Conservation (phyloP, 1,139 yeast genomes). For the Candida pseudocylindracea region DNA sequence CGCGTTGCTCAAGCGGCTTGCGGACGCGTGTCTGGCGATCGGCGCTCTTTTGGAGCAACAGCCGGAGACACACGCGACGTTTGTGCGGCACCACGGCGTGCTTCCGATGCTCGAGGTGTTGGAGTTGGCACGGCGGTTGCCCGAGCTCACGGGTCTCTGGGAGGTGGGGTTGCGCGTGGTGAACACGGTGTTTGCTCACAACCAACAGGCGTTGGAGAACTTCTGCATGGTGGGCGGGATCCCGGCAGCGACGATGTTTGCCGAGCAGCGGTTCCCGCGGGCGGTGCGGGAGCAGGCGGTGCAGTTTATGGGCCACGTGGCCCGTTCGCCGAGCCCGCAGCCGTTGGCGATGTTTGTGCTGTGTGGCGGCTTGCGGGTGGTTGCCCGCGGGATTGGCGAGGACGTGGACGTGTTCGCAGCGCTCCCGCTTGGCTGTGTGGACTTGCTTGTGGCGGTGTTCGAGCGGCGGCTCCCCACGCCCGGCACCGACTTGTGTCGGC, state of each 20-base stretch:
- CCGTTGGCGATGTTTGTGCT: constrained; percentile 24
- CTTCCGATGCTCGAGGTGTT: constrained; percentile 24
- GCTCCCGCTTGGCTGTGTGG: constrained; percentile 23
- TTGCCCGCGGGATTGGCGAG: constrained; percentile 29
- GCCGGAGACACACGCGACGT: constrained; percentile 16
- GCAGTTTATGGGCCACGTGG: constrained; percentile 16
- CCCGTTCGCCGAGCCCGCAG: constrained; percentile 12
- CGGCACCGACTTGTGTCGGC: constrained; percentile 31
- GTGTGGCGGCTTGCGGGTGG: constrained; percentile 31
- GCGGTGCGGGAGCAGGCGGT: constrained; percentile 21
- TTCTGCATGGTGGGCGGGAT: constrained; percentile 37
- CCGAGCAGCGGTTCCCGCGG: constrained; percentile 12
- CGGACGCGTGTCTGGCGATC: constrained; percentile 18
- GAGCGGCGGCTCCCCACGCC: constrained; percentile 20
- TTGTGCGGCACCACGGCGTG: constrained; percentile 26
- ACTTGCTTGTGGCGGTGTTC: constrained; percentile 20
- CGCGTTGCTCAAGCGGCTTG: constrained; percentile 10
- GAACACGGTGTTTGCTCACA: constrained; percentile 14
- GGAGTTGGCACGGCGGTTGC: constrained; percentile 15
- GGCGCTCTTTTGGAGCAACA: constrained; percentile 18
- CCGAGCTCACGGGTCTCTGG: constrained; percentile 14
- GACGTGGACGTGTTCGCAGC: constrained; percentile 22
- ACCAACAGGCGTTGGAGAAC: constrained; percentile 19
- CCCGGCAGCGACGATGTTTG: constrained; percentile 22
- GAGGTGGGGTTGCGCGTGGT: constrained; percentile 17